Percentiles rank a stretch among this genome's conserved stretches.
Conservation (phyloP, 768 basidiomycete genomes). For the Suillus brevipes region DNA sequence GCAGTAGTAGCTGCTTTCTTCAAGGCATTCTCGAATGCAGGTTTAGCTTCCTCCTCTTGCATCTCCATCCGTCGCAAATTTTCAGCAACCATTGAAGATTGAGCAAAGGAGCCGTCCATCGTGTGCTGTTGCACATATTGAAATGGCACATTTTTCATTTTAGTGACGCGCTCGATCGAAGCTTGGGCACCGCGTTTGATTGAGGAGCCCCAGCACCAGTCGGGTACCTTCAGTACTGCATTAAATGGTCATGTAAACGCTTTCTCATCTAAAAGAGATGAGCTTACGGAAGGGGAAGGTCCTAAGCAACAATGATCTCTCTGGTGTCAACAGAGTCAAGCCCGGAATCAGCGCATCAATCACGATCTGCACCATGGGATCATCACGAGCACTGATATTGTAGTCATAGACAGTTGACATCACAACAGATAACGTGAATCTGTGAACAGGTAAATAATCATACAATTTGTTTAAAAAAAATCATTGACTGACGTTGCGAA, state of each 20-base stretch:
- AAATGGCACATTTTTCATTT: conserved; percentile 10
- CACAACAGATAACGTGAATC: conserved; percentile 7
- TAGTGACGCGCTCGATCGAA: not conserved
- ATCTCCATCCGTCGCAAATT: conserved; percentile 19
- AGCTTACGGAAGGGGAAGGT: conserved; percentile 9
- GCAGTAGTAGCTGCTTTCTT: conserved; percentile 14
- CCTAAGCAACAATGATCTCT: not conserved
- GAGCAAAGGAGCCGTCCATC: not conserved
- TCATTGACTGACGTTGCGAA: not conserved
- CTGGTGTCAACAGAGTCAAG: not conserved
- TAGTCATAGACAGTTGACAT: conserved; percentile 10
- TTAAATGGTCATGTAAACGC: not conserved
- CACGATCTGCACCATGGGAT: conserved; percentile 2
- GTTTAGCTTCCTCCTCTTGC: conserved; percentile 9
- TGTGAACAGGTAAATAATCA: not conserved
- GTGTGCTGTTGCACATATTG: conserved; percentile 6
- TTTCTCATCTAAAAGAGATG: not conserved
- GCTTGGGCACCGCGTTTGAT: conserved; percentile 8
- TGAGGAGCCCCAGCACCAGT: conserved; percentile 14
- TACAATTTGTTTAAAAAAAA: conserved; percentile 6
- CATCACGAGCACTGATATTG: not conserved
- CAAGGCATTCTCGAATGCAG: conserved; percentile 12
- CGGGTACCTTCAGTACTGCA: conserved; percentile 10
- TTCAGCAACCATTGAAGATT: conserved; percentile 15
- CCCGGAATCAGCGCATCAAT: not conserved